Percentiles rank a stretch among this genome's conserved stretches.
phyloP scores from a whole-genome alignment of 2,329 filamentous ascomycete species.

The Penicillium sp. region DNA sequence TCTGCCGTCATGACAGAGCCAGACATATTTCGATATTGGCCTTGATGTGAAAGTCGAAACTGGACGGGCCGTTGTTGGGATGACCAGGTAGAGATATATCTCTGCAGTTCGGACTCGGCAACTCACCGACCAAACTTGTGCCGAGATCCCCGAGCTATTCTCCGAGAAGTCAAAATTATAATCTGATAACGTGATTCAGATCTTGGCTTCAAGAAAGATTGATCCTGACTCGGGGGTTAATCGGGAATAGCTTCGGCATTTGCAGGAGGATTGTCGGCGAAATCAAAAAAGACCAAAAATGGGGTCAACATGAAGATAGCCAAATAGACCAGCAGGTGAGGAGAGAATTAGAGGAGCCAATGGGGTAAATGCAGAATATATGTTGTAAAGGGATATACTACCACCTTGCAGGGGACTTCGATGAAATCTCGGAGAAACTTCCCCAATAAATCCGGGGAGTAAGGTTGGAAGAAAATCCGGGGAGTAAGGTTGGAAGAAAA shows the following conservation, averaged over 20 bases:
- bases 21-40: background rate
- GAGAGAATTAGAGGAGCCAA: too few relatives aligned
- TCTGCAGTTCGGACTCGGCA: background rate
- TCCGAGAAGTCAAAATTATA: background rate
- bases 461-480: constrained; percentile 4
- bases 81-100: background rate
- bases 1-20: background rate
- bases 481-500: constrained; percentile 3
- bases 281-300: background rate
- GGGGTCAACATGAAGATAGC: too few relatives aligned
- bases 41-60: background rate
- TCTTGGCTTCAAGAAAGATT: background rate
- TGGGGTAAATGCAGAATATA: background rate
- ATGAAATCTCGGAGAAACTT: constrained; percentile 16
- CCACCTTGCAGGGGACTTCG: constrained; percentile 3
- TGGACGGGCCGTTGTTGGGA: background rate
- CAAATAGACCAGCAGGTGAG: background rate
- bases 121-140: background rate
- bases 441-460: background rate
- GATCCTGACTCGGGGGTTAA: constrained; percentile 6
- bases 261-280: constrained; percentile 18
- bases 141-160: background rate
- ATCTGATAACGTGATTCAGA: background rate
- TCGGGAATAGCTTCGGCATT: constrained; percentile 13
- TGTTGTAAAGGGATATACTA: background rate